phyloP scores from a whole-genome alignment of 768 basidiomycete genomes.

The Pholiota microspora region DNA sequence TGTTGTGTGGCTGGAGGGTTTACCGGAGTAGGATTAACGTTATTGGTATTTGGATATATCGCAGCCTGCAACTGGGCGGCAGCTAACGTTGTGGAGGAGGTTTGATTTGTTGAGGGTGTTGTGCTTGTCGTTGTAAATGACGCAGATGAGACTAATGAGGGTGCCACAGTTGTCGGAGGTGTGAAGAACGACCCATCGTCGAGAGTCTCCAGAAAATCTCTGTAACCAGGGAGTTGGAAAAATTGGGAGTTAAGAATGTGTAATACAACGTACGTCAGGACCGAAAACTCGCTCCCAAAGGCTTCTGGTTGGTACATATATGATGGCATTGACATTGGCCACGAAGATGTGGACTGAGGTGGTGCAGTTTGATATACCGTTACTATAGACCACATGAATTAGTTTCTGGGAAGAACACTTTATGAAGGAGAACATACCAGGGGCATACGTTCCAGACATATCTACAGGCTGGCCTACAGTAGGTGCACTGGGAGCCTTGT shows the following conservation, averaged over 20 bases:
- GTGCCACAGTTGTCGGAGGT: constrained; percentile 49
- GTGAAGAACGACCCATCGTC: constrained; percentile 83
- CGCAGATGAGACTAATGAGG: constrained; percentile 46
- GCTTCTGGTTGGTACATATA: constrained; percentile 73
- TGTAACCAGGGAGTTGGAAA: constrained; percentile 26
- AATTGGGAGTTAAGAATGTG: not conserved
- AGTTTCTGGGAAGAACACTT: not conserved
- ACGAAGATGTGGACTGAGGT: constrained; percentile 39
- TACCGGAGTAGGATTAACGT: constrained; percentile 5
- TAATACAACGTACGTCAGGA: constrained; percentile 57
- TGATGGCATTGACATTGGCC: constrained; percentile 53
- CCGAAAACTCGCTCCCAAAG: constrained; percentile 79
- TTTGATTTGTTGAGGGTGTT: not conserved
- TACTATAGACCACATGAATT: constrained; percentile 22
- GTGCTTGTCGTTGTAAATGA: constrained; percentile 21
- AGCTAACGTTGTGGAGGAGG: constrained; percentile 6
- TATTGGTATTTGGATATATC: constrained; percentile 7
- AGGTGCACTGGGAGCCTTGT: constrained; percentile 38
- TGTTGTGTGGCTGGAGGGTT: constrained; percentile 18
- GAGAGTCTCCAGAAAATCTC: constrained; percentile 86
- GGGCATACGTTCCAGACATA: constrained; percentile 40
- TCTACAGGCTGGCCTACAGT: constrained; percentile 27
- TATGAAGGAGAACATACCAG: constrained; percentile 32
- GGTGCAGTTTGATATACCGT: constrained; percentile 35
- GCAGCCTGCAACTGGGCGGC: constrained; percentile 15